Evolutionary conservation across 108 stramenopile genomes (phyloP).

Genomic region (Skeletonema tropicum): DNA sequence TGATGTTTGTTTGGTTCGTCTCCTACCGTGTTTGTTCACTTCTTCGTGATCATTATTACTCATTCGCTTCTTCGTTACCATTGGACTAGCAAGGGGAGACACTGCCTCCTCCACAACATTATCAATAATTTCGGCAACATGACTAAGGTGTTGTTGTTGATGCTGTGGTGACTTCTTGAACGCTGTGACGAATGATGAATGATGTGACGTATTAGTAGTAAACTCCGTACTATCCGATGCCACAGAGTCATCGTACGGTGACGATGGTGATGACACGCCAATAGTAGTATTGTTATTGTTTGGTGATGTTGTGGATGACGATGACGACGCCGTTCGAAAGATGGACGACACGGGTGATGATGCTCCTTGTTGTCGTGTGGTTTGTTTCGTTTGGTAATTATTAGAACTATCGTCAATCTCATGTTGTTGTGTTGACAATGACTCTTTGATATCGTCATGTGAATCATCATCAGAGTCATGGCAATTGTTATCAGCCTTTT

Average conservation of each 20-base stretch:
- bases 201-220: neutral
- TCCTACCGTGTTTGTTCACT: too few species aligned
- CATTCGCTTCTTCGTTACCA: neutral
- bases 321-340: neutral
- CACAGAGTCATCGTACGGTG: neutral
- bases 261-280: neutral
- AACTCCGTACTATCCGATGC: slow-evolving; percentile 1
- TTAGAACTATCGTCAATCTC: too few species aligned
- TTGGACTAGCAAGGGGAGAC: neutral
- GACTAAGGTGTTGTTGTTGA: neutral
- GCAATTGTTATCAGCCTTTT: too few species aligned
- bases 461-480: too few species aligned
- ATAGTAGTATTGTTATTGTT: neutral
- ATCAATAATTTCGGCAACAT: neutral
- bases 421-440: too few species aligned
- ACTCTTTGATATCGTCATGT: too few species aligned
- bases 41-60: too few species aligned
- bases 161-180: neutral
- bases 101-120: neutral
- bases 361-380: neutral
- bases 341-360: neutral
- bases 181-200: neutral
- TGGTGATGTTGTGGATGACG: neutral
- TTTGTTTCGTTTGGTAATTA: too few species aligned
- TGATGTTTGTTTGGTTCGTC: too few species aligned